Base-by-base conservation (phyloP, 2,329 filamentous ascomycete species). In the Verticillium tricorpus region DNA sequence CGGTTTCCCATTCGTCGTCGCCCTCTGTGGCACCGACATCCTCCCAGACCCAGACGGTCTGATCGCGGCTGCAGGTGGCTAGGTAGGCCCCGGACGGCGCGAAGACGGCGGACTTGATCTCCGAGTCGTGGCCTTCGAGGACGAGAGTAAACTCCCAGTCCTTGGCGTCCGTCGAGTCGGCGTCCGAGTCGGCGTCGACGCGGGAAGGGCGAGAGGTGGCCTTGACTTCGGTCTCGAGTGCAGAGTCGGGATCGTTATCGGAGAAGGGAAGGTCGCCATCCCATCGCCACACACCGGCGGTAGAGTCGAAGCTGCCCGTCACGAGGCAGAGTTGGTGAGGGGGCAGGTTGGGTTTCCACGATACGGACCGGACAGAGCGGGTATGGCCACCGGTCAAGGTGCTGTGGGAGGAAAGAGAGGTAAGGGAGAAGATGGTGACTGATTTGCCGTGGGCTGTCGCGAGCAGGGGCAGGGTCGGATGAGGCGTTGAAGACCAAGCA, bases 31-130 rank as follows among this genome's bases (percentile, higher is more conserved):
- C 77, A 45, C 85, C 85, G 60, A 97, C 85, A 73, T 98, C 95
- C 76, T 99, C 95, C 95, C 95, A 99, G 69, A 99, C 92, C 95
- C 95, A 99, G 19, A 98, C 92, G 17, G 87, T 90, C 79, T 98
- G 98, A 74, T 99, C 95, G 57, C 95, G 85, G 60, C 88, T 91
- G 76, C 93, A 97, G 0, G 93, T 97, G 6, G 95, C 95, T 5
- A 99, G 83, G 69, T 92, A 88, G 64, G 89, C 86, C 1, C 91
- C 91, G 0, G 85, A 86, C 0, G 91, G 88, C 19, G 84, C 88
- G 78, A 93, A 96, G 2, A 85, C 82, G 65, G 94, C 86, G 34
- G 85, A 81, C 80, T 97, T 90, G 80, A 99, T 91, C 77, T 99
- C 95, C 28, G 90, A 92, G 71, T 98, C 95, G 73, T 98, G 95